Evolutionary conservation across 441 rosid species (phyloP).

Genomic region (Adansonia rubrostipa): DNA sequence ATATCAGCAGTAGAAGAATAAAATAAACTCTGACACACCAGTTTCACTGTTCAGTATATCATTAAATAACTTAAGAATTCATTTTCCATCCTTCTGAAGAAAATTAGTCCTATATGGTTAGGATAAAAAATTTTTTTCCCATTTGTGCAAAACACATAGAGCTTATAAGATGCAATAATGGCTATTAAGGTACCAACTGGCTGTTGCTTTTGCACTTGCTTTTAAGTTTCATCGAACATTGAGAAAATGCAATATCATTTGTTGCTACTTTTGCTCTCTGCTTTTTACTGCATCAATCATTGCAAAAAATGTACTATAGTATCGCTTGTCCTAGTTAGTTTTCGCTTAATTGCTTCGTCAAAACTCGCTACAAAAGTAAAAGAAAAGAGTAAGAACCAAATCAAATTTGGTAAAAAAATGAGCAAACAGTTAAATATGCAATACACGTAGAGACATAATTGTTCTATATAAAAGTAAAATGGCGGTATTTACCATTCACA

Average conservation of each 20-base stretch:
- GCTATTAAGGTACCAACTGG: too few relatives aligned
- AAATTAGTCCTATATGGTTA: background rate
- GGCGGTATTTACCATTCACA: background rate
- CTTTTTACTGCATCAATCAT: background rate
- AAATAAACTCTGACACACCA: background rate
- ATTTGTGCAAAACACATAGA: background rate
- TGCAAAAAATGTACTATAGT: background rate
- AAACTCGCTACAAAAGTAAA: background rate
- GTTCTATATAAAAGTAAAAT: conserved; percentile 3
- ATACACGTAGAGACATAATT: background rate
- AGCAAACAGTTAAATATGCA: too few relatives aligned
- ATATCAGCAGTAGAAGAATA: background rate
- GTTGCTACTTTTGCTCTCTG: too few relatives aligned
- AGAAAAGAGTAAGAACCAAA: too few relatives aligned
- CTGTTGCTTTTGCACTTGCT: background rate
- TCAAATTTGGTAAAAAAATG: too few relatives aligned
- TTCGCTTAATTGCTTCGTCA: background rate
- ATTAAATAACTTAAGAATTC: too few relatives aligned
- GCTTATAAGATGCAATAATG: background rate
- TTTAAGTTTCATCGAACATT: background rate
- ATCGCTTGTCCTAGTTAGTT: background rate
- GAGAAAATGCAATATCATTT: too few relatives aligned
- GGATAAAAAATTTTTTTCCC: background rate
- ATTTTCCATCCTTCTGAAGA: background rate
- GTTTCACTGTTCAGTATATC: too few relatives aligned